A percentile compares a stretch with the other conserved stretches of the same genome.
Evolutionary conservation across 2,329 filamentous ascomycete genomes (phyloP).

Genomic region (Venturia oleaginea): DNA sequence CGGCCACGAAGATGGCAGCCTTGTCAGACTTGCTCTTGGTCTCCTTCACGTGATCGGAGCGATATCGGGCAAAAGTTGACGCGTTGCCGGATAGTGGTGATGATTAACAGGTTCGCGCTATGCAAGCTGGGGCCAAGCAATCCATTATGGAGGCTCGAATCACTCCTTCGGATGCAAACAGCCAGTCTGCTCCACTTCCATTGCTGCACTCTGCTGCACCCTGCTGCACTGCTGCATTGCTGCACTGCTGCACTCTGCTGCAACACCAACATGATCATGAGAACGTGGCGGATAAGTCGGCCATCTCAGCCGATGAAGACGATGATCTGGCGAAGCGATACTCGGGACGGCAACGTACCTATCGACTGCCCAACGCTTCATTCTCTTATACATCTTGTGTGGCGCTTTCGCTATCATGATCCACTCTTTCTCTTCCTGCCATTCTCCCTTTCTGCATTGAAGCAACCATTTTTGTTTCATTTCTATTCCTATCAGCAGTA

Average conservation of each 20-base stretch:
- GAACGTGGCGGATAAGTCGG: background rate
- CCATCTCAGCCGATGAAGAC: background rate
- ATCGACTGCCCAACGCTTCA: background rate
- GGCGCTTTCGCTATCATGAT: background rate
- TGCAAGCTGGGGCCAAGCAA: conserved; percentile 14
- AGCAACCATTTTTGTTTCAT: background rate
- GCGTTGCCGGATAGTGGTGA: no score
- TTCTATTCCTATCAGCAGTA: background rate
- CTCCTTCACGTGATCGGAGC: background rate
- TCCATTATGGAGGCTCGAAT: background rate
- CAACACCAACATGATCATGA: background rate
- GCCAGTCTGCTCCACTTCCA: background rate
- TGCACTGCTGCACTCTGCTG: no score
- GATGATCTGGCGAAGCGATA: background rate
- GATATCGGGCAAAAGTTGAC: background rate
- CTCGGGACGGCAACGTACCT: background rate
- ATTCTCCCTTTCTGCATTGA: background rate
- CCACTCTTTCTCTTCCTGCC: background rate
- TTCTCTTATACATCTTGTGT: background rate
- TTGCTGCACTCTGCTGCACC: no score
- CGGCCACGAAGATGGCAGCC: no score
- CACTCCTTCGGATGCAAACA: background rate
- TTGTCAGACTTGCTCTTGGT: no score
- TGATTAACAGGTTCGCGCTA: background rate
- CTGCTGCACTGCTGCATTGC: no score